phyloP scores from a whole-genome alignment of 352 stramenopile genomes.

The Phytopythium vexans region DNA sequence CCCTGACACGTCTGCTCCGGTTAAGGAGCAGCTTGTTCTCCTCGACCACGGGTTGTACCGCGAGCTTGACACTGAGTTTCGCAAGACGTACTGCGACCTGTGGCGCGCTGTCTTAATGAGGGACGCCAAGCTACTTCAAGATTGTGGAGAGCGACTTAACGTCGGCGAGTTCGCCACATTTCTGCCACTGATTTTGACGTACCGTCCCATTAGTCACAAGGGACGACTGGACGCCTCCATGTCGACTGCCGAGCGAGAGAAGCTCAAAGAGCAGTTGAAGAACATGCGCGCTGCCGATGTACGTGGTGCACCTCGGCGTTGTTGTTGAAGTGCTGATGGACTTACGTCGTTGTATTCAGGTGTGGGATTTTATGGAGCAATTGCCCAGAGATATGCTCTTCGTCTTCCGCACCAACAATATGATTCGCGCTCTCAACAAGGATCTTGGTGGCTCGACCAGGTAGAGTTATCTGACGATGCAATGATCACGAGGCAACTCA shows the following conservation, averaged over 20 bases:
- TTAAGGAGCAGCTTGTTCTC: slow-evolving; percentile 92
- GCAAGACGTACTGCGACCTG: slow-evolving; percentile 92
- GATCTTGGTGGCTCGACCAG: slow-evolving; percentile 75
- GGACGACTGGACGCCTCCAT: slow-evolving; percentile 61
- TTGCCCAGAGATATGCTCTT: slow-evolving; percentile 90
- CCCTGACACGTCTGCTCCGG: slow-evolving; percentile 28
- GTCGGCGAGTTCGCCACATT: slow-evolving; percentile 61
- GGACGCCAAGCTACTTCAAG: slow-evolving; percentile 70
- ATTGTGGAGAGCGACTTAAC: slow-evolving; percentile 53
- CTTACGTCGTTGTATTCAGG: slow-evolving; percentile 18
- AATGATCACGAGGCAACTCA: background rate
- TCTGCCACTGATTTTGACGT: slow-evolving; percentile 87
- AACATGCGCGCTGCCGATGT: slow-evolving; percentile 64
- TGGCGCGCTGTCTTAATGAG: slow-evolving; percentile 94
- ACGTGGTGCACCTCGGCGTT: slow-evolving; percentile 11
- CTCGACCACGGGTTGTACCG: slow-evolving; percentile 98
- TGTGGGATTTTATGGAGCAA: slow-evolving; percentile 81
- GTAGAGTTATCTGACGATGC: slow-evolving; percentile 12
- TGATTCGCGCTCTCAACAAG: slow-evolving; percentile 89
- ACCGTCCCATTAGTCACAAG: slow-evolving; percentile 65
- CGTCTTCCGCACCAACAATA: slow-evolving; percentile 90
- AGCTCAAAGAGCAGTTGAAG: slow-evolving; percentile 59
- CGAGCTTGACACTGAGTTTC: slow-evolving; percentile 91
- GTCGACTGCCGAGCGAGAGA: slow-evolving; percentile 57
- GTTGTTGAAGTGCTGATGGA: slow-evolving; percentile 4